Base-by-base conservation (phyloP, 2,329 filamentous ascomycete species). In the Emericellopsis atlantica region DNA sequence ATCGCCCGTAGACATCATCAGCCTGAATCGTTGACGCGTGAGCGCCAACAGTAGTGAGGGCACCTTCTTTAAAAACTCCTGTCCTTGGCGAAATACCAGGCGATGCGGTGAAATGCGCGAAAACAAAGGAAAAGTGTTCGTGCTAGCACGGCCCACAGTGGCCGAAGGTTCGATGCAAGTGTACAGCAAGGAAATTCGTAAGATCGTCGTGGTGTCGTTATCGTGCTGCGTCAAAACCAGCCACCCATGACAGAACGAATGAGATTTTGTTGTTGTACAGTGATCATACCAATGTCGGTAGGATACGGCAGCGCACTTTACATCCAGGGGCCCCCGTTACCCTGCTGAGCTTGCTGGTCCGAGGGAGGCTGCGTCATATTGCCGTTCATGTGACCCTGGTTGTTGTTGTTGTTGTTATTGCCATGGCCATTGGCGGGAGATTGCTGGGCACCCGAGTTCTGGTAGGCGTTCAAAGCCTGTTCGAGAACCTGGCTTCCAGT, bases 171-270 rank as follows among this genome's bases (percentile, higher is more conserved):
- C 44, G 54, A 52, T 48, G 53, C 50, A 54, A 54, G 60, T 56
- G 59, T 49, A 54, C 38, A 43, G 39, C 39, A 51, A 57, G 49
- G 54, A 57, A 56, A 61, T 53, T 65, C 60, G 54, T 65, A 53
- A 64, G 55, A 48, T 65, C 59, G 54, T 65, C 54, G 51, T 51
- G 52, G 54, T 53, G 45, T 61, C 58, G 54, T 59, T 46, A 58
- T 51, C 50, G 50, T 54, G 51, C 52, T 54, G 54, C 51, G 54
- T 54, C 47, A 53, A 49, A 51, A 46, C 48, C 40, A 47, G 45
- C 47, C 45, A 46, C 47, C 39, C 48, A 42, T 41, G 44, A 44
- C 45, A 47, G 45, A 48, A 44, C 45, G 44, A 46, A 47, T 39
- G 48, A 49, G 49, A 48, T 40, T 44, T 37, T 46, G 45, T 29